Base-by-base conservation (phyloP, 768 basidiomycete genomes). In the Boletus bicolor region DNA sequence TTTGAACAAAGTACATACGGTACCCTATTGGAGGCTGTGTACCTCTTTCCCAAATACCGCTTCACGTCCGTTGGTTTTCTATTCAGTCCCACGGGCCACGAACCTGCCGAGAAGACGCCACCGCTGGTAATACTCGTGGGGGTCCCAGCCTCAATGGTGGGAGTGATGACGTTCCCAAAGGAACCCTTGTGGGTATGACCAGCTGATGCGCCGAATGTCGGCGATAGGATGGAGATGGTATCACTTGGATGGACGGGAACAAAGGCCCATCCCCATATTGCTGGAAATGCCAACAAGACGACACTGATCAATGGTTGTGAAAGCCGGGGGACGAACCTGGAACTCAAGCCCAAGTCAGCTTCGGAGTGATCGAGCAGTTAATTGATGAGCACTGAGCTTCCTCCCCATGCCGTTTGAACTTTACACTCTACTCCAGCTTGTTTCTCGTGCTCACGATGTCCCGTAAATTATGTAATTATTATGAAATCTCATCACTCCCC, bases 291-390 rank as follows among this genome's bases (percentile, higher is more conserved):
- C 17, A 35, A 38, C 6, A 19, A 17, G 36, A 42, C 3, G 32
- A 15, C 21, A 4, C 37, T 49, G 24, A 45, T 46, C 24, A 51
- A 51, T 19, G 19, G 44, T 42, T 24, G 38, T 46, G 35, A 49
- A 51, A 42, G 7, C 8, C 39, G 56, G 52, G 45, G 2, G 7
- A 67, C 81, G 37, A 54, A 92, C 91, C 80, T 95, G 91, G 76
- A 94, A 95, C 70, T 96, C 92, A 15, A 95, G 79, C 9, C 91
- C 89, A 59, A 95, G 66, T 93, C 91, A 35, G 84, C 82, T 68
- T 95, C 91, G 7, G 87, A 88, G 21, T 95, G 75, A 62, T 92
- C 92, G 66, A 97, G 77, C 21, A 91, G 68, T 70, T 91, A 24
- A 24, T 24, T 24, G 21, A 24, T 90, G 54, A 92, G 83, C 26